Evolutionary conservation across 106 monocot species (phyloP).

Genomic region (Gastrodia elata): DNA sequence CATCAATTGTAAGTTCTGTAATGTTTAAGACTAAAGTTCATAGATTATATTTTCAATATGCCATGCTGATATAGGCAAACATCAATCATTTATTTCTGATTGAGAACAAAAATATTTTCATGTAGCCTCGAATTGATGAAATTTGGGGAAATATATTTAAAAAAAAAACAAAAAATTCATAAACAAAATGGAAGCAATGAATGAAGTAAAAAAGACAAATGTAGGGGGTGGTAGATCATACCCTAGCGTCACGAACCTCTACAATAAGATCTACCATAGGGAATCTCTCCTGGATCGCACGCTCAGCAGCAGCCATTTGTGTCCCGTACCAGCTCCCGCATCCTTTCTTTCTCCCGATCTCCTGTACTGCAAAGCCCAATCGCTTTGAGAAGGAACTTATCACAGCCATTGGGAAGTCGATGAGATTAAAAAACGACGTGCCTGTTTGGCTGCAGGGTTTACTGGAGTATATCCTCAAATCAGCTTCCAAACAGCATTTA

Average conservation of each 20-base stretch:
- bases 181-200: neutral
- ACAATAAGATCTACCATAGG: slow-evolving; percentile 14
- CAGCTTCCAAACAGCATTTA: too few relatives aligned
- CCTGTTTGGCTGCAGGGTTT: neutral
- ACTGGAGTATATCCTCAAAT: too few relatives aligned
- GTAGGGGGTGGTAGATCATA: neutral
- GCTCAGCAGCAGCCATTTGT: slow-evolving; percentile 17
- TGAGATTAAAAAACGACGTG: neutral
- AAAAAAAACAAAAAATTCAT: neutral
- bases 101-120: too few relatives aligned
- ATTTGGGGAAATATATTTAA: too few relatives aligned
- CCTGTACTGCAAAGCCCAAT: neutral
- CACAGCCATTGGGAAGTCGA: neutral
- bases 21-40: too few relatives aligned
- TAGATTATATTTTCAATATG: too few relatives aligned
- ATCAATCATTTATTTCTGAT: too few relatives aligned
- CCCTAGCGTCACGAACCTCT: slow-evolving; percentile 16
- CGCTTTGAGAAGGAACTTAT: slow-evolving; percentile 2
- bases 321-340: slow-evolving; percentile 13
- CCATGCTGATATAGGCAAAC: too few relatives aligned
- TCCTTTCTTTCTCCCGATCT: slow-evolving; percentile 7
- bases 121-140: too few relatives aligned
- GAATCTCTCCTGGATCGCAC: slow-evolving; percentile 11
- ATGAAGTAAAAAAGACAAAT: neutral
- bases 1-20: too few relatives aligned